Evolutionary conservation across 202 grass and related monocot species (phyloP), one percentile per base, ranked within the genome.

Genomic region (Schoenoplectus tabernaemontani): DNA sequence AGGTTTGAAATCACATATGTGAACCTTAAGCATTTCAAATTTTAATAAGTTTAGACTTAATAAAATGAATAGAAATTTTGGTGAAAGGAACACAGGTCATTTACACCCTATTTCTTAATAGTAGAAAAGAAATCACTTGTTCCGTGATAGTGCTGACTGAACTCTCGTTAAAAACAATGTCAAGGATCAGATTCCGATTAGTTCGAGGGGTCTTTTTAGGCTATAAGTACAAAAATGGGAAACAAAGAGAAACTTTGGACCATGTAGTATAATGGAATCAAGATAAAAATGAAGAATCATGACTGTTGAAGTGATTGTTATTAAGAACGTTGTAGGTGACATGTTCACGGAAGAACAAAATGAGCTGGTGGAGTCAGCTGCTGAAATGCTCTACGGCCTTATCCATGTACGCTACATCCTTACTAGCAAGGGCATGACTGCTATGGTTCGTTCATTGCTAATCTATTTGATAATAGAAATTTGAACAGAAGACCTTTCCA

Each of bases 341-440:
- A 84, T 90, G 61, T 97, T 92, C 76, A 93, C 94, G n/a, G 94
- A 97, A 78, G 94, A 97, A 81, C 94, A 93, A 85, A 90, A 97
- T 70, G 89, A 93, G 83, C 83, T 97, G 66, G 90, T 97, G 2
- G 94, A 97, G 85, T 97, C 91, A 74, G 93, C 91, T 85, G 94
- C 94, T 51, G 94, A 97, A 86, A 97, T 97, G 91, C 74, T 97
- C 32, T 97, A 97, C 77, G 94, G 94, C 64, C 88, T 97, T 71
- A 93, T 97, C 82, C 94, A 97, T 92, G 80, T 87, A 76, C 91
- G 91, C 15, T 97, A 97, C 66, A 85, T 97, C 71, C 83, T 91
- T 83, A 97, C 91, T 20, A 93, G 89, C 88, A 93, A 91, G 84
- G 93, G 91, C 79, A 90, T 97, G 81, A 82, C 93, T 91, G 93